Percentiles rank a stretch among this genome's conserved stretches.
These are phyloP conservation scores for Favolaschia claudopus DNA, from an alignment of 768 basidiomycete species.

Conservation along the genomic window DNA sequence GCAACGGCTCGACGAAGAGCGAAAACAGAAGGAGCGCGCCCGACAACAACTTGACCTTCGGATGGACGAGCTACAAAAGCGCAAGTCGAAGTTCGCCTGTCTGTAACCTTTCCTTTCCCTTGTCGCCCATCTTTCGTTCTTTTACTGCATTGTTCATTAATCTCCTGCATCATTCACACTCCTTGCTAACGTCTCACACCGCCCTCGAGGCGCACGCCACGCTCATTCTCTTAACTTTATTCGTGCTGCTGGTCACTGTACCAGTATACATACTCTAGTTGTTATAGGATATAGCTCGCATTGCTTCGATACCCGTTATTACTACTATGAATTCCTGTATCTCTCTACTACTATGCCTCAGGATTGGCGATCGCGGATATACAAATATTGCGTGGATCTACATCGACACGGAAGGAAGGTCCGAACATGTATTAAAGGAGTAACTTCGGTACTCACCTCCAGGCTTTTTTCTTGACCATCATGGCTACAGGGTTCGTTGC, in stretches of 20 bases:
- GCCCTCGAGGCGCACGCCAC: constrained; percentile 40
- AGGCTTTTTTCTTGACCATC: constrained; percentile 14
- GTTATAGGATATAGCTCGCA: constrained; percentile 33
- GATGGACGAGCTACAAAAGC: constrained; percentile 84
- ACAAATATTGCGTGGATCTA: constrained; percentile 1
- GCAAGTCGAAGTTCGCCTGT: constrained; percentile 93
- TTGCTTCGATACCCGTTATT: constrained; percentile 43
- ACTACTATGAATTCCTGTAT: constrained; percentile 46
- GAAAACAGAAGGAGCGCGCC: constrained; percentile 87
- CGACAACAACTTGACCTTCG: constrained; percentile 87
- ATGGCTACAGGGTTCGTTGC: too few relatives aligned
- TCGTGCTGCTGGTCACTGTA: constrained; percentile 18
- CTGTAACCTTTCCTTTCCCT: constrained; percentile 54
- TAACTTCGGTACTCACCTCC: neutral
- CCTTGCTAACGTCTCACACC: constrained; percentile 36
- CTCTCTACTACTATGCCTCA: constrained; percentile 31
- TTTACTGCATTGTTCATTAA: constrained; percentile 19
- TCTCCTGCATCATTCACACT: constrained; percentile 25
- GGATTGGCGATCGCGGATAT: constrained; percentile 24
- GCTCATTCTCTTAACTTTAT: constrained; percentile 39
- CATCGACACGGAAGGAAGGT: too few relatives aligned
- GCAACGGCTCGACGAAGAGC: constrained; percentile 84
- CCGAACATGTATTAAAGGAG: too few relatives aligned
- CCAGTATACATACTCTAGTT: constrained; percentile 39
- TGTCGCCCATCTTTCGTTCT: constrained; percentile 24